Base-by-base conservation (phyloP, 768 basidiomycete species). In the Vishniacozyma victoriae region DNA sequence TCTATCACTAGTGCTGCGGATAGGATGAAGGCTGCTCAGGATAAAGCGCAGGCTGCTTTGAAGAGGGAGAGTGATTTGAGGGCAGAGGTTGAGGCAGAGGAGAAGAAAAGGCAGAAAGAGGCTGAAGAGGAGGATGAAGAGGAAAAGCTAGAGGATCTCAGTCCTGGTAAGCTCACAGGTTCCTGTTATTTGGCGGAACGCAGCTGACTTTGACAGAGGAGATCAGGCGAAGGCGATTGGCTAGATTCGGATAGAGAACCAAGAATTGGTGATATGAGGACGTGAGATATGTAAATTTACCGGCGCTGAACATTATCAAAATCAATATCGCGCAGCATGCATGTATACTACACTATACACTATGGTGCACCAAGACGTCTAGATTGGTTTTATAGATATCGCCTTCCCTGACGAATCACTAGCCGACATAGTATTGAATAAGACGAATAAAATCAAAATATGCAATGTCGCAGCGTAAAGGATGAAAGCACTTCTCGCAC, bases 401-500 rank as follows among this genome's bases (percentile, higher is more conserved):
- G 15, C 16, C 22, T 6, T 5, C 15, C 23, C 35, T 4, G 29
- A 23, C 2, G 66, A 59, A 44, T 67, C 66, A 29, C 61, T 62
- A 20, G 64, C 69, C 2, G 66, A 55, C 65, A 66, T 66, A 14
- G 64, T 66, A 35, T 60, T 61, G 53, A 59, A 70, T 27, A 70
- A 44, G n/a, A 70, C 66, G 41, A 67, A 70, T 12, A 70, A 25
- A 24, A 70, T 60, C 35, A 70, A 38, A 5, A 61, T 25, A 41
- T 70, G 69, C 69, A 69, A 33, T 16, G 57, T 54, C 4, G 54
- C 64, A 3, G 93, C 85, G 71, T 99, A 99, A 41, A 83, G 76
- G 50, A 96, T 82, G 69, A 96, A 96, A 35, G 86, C 79, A 16
- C 84, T 85, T 61, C 95, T 78, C n/a, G 90, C 83, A 14, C 89